These are phyloP conservation scores for Murraya paniculata DNA, from an alignment of 345 rosid genomes.

Conservation along the genomic window DNA sequence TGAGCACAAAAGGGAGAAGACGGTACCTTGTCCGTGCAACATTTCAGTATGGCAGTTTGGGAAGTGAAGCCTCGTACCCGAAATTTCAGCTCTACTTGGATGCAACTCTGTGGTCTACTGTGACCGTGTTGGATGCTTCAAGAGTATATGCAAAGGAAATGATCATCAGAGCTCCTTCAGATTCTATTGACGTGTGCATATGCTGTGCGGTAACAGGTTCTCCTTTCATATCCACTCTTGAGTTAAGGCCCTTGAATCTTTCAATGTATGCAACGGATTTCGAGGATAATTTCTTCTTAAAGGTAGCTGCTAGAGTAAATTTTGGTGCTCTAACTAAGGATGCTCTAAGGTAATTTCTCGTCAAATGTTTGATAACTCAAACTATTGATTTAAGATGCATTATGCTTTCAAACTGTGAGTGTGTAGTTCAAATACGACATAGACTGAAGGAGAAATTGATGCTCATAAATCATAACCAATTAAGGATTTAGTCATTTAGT, in stretches of 20 bases:
- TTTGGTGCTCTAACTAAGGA: constrained; percentile 76
- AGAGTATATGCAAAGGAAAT: constrained; percentile 76
- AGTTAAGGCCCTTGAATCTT: constrained; percentile 80
- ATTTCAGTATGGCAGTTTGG: constrained; percentile 61
- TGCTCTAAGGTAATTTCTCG: constrained; percentile 55
- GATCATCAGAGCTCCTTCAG: constrained; percentile 77
- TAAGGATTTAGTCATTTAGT: not conserved
- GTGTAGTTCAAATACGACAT: not conserved
- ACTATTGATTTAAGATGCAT: not conserved
- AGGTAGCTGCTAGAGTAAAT: constrained; percentile 90
- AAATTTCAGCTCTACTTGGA: constrained; percentile 82
- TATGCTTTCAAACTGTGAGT: not conserved
- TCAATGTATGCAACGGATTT: constrained; percentile 89
- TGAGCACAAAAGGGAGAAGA: constrained; percentile 66
- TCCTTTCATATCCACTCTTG: constrained; percentile 88
- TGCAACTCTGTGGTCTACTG: constrained; percentile 91
- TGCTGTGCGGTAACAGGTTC: constrained; percentile 90
- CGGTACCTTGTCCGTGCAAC: constrained; percentile 90
- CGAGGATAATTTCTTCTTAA: constrained; percentile 78
- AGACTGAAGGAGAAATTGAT: not conserved
- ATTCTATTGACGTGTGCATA: constrained; percentile 74
- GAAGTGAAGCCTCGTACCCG: constrained; percentile 66
- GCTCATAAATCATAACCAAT: not conserved
- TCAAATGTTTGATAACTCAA: not conserved
- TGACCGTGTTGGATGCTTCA: constrained; percentile 60